These are phyloP conservation scores for Pyrenophora graminea DNA, from an alignment of 2,329 filamentous ascomycete genomes.

Conservation along the genomic window DNA sequence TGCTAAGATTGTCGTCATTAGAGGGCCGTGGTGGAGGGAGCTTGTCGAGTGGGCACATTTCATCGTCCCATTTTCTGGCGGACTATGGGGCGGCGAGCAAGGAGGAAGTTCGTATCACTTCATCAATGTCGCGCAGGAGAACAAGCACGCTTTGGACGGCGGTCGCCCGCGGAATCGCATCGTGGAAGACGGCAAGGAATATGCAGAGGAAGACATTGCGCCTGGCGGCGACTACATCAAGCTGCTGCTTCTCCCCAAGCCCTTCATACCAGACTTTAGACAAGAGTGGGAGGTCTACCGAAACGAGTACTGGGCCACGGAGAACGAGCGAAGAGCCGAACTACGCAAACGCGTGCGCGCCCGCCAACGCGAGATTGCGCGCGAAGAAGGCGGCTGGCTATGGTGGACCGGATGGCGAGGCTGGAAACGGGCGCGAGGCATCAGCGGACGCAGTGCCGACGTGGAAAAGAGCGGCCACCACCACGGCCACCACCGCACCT, in stretches of 20 bases:
- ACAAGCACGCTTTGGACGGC: constrained; percentile 31
- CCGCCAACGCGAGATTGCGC: constrained; percentile 69
- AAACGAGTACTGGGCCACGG: constrained; percentile 93
- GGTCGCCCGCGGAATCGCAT: constrained; percentile 34
- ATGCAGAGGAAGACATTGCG: constrained; percentile 86
- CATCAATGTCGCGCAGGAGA: constrained; percentile 64
- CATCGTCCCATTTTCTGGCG: constrained; percentile 70
- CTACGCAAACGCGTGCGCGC: constrained; percentile 72
- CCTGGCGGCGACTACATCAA: constrained; percentile 91
- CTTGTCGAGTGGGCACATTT: constrained; percentile 72
- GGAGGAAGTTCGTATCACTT: constrained; percentile 74
- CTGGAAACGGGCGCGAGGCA: constrained; percentile 47
- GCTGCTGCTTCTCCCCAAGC: constrained; percentile 86
- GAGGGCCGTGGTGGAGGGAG: constrained; percentile 81
- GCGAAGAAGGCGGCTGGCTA: constrained; percentile 71
- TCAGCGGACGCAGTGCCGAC: constrained; percentile 29
- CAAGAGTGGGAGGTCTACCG: constrained; percentile 97
- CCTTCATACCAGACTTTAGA: constrained; percentile 90
- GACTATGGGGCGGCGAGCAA: constrained; percentile 48
- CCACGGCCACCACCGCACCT: constrained; percentile 12
- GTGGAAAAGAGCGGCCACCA: constrained; percentile 38
- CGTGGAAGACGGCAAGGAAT: constrained; percentile 63
- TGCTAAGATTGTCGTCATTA: constrained; percentile 89
- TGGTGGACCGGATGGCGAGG: constrained; percentile 83
- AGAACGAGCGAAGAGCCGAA: constrained; percentile 83